phyloP scores from a whole-genome alignment of 192 early-diverging fungal species.

The Mortierella hygrophila region DNA sequence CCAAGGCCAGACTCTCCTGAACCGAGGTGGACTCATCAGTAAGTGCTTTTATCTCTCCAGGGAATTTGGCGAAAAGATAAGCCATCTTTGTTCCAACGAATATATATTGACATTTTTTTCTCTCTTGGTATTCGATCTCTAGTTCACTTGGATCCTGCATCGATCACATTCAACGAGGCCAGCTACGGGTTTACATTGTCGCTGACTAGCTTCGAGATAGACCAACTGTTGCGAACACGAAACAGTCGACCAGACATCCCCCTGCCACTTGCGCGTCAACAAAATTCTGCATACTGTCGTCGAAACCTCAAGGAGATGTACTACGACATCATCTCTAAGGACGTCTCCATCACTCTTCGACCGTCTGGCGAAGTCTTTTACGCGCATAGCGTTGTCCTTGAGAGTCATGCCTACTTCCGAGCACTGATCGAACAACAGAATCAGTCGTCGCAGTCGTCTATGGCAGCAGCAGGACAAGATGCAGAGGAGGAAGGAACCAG shows the following conservation, averaged over 20 bases:
- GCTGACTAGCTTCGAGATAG: slow-evolving; percentile 16
- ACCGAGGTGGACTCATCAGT: slow-evolving; percentile 30
- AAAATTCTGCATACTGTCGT: slow-evolving; percentile 47
- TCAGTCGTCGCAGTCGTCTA: background rate
- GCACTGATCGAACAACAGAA: slow-evolving; percentile 2
- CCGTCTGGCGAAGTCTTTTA: slow-evolving; percentile 30
- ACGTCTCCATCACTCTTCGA: slow-evolving; percentile 31
- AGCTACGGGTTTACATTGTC: slow-evolving; percentile 46
- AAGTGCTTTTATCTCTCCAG: background rate
- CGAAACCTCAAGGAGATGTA: slow-evolving; percentile 54
- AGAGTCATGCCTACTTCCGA: slow-evolving; percentile 36
- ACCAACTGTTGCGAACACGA: background rate
- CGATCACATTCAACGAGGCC: slow-evolving; percentile 45
- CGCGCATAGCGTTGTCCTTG: slow-evolving; percentile 42
- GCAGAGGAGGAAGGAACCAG: background rate
- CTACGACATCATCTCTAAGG: slow-evolving; percentile 34
- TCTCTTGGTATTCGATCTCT: background rate
- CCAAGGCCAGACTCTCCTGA: slow-evolving; percentile 22
- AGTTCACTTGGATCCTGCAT: slow-evolving; percentile 42
- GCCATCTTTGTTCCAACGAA: background rate
- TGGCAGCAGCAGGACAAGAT: background rate
- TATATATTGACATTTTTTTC: background rate
- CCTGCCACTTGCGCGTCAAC: slow-evolving; percentile 29
- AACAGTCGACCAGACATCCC: slow-evolving; percentile 20
- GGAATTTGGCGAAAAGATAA: background rate